Evolutionary conservation across 805 yeast genomes (phyloP), one percentile per base, ranked within the genome.

Genomic region (Candida krabiensis): DNA sequence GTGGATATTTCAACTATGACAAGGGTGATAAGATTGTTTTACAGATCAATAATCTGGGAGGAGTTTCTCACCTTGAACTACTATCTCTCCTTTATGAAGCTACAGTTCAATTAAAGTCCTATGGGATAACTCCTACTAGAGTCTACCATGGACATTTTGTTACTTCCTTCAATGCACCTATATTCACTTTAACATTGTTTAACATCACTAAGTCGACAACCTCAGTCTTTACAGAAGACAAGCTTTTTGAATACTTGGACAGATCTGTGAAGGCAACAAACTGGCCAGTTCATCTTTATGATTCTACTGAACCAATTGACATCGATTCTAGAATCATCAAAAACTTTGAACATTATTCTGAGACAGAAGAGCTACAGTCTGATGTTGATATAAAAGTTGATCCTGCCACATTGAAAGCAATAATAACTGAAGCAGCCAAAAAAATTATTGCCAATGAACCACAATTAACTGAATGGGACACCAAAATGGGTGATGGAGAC

Each of bases 401-500:
- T 11, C 50, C 51, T 2, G 39, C 24, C 9, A 2, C 27, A 3
- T 21, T 54, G 16, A 37, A 49, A 4, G 19, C 22, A 1, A 42
- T 58, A 5, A 42, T 61, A 14, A 45, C 40, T 11, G 49, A 47
- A 19, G 68, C 63, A 2, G 58, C 63, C 2, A 35, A 49, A 14
- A 61, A 58, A 14, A 49, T 65, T 6, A 59, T 64, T 34, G 43
- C 46, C 3, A 58, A 44, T 28, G 69, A 65, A 38, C 67, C 67
- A 3, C 62, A 60, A 14, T 49, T 66, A 36, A 66, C 71, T 13
- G 57, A 56, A 17, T 66, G 68, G 67, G 71, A 66, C 41, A 66
- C 71, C 17, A 56, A 60, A 41, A 61, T 64, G 63, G 70, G 71
- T n/a, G 71, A 66, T 43, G 71, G 71, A 11, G 71, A 66, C 37